Evolutionary conservation across 2,329 filamentous ascomycete species (phyloP).

Genomic region (Lecanosticta acicola): DNA sequence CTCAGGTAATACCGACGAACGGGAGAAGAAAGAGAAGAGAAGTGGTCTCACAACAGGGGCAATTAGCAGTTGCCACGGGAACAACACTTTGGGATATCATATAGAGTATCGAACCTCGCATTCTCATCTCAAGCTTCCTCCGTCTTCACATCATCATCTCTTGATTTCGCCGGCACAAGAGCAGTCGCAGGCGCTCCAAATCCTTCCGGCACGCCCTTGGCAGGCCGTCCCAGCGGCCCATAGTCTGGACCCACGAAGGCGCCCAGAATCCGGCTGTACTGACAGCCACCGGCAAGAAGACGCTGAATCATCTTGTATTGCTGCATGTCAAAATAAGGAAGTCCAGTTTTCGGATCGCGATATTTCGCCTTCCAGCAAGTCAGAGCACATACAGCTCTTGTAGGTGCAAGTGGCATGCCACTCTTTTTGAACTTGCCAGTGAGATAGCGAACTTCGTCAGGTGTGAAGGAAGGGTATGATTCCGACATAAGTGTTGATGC

Average conservation of each 20-base stretch:
- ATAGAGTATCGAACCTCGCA: neutral
- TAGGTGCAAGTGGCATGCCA: conserved; percentile 30
- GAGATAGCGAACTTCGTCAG: conserved; percentile 45
- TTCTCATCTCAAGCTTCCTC: neutral
- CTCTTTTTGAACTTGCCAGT: conserved; percentile 44
- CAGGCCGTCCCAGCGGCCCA: conserved; percentile 48
- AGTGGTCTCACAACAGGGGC: too few relatives aligned
- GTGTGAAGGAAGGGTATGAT: conserved; percentile 47
- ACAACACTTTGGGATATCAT: neutral
- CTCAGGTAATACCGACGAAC: too few relatives aligned
- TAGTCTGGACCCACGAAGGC: conserved; percentile 65
- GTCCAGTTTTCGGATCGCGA: conserved; percentile 74
- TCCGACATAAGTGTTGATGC: conserved; percentile 51
- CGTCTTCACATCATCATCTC: neutral
- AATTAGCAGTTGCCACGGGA: too few relatives aligned
- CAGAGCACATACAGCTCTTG: conserved; percentile 62
- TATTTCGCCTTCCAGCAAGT: conserved; percentile 68
- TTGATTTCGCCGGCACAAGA: neutral
- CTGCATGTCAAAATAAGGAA: conserved; percentile 71
- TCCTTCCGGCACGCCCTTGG: conserved; percentile 71
- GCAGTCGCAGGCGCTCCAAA: conserved; percentile 44
- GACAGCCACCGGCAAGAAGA: conserved; percentile 65
- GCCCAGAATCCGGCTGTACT: conserved; percentile 75
- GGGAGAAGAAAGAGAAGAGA: too few relatives aligned
- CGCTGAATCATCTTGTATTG: conserved; percentile 79